A percentile compares a stretch with the other conserved stretches of the same genome.
Conservation (phyloP, 345 rosid genomes). For the Eucalyptus brandiana region DNA sequence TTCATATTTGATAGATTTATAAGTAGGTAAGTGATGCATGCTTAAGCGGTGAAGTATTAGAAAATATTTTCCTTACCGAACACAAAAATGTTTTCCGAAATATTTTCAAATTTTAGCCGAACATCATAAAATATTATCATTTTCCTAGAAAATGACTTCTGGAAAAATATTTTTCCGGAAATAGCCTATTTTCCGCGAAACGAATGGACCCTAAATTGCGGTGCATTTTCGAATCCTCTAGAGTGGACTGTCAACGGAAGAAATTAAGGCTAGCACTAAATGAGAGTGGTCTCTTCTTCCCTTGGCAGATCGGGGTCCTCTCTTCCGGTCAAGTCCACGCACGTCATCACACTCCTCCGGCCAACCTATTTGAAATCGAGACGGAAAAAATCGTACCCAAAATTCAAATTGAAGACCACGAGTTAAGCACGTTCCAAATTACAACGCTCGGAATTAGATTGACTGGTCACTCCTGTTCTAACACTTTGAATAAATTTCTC, state of each 20-base stretch:
- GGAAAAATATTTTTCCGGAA: too few species aligned
- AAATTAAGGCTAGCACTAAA: background rate
- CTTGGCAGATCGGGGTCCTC: background rate
- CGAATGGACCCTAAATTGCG: accelerated
- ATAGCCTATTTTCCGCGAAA: too few species aligned
- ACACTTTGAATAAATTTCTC: background rate
- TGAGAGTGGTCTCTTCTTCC: background rate
- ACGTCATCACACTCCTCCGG: background rate
- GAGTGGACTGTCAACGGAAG: background rate
- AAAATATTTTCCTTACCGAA: too few species aligned
- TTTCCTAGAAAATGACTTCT: too few species aligned
- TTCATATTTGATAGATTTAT: too few species aligned
- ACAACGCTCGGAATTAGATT: background rate
- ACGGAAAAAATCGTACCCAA: background rate
- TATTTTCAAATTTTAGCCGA: too few species aligned
- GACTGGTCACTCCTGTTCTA: background rate
- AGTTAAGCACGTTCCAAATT: background rate
- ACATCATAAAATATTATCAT: too few species aligned
- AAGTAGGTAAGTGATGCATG: too few species aligned
- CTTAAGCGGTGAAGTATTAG: too few species aligned
- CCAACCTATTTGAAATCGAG: background rate
- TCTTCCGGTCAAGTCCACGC: background rate
- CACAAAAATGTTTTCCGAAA: too few species aligned
- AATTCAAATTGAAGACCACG: background rate
- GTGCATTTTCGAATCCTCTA: background rate